Evolutionary conservation across 164 flowering plant species (phyloP).

Genomic region (Sextonia rubra): DNA sequence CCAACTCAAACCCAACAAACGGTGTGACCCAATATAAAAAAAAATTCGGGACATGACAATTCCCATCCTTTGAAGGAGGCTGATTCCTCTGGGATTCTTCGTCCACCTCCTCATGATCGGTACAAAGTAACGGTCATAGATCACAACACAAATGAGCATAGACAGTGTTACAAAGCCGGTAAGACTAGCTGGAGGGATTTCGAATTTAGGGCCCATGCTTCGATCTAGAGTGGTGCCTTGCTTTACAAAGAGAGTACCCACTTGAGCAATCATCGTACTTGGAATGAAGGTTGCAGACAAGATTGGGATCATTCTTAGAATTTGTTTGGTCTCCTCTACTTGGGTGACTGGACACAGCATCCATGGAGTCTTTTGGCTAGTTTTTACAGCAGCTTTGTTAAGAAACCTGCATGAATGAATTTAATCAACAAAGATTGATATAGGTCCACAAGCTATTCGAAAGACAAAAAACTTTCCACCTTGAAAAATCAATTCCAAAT

Average conservation of each 20-base stretch:
- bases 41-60: too few species aligned
- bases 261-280: slow-evolving; percentile 32
- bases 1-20: too few species aligned
- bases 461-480: too few species aligned
- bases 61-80: slow-evolving; percentile 47
- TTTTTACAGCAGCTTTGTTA: slow-evolving; percentile 35
- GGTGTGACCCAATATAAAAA: too few species aligned
- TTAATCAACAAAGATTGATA: too few species aligned
- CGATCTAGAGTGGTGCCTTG: slow-evolving; percentile 39
- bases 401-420: slow-evolving; percentile 23
- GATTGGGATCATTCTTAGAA: slow-evolving; percentile 39
- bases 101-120: slow-evolving; percentile 29
- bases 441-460: too few species aligned
- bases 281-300: slow-evolving; percentile 30
- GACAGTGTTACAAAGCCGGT: slow-evolving; percentile 40
- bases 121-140: slow-evolving; percentile 44
- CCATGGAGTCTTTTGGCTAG: slow-evolving; percentile 25
- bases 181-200: slow-evolving; percentile 62
- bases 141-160: slow-evolving; percentile 41
- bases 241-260: slow-evolving; percentile 36
- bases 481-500: too few species aligned
- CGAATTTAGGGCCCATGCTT: slow-evolving; percentile 33
- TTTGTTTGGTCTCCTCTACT: slow-evolving; percentile 45
- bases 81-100: slow-evolving; percentile 53
- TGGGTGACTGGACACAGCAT: slow-evolving; percentile 39